Conservation (phyloP, 805 yeast species). For the Brettanomyces custersianus region DNA sequence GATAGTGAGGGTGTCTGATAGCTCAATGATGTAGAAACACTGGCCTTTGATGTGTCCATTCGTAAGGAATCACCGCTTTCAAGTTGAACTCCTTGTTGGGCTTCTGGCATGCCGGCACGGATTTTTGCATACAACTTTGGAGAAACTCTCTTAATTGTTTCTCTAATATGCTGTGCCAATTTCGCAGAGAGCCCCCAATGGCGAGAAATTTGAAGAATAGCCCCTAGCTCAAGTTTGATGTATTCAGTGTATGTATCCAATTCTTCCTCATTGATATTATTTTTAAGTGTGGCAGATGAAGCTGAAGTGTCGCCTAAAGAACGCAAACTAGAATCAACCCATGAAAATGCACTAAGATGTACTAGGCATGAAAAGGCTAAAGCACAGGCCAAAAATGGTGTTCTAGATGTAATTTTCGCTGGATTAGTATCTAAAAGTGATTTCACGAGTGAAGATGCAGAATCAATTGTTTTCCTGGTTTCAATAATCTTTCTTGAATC, state of each 20-base stretch:
- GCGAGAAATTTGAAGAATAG: conserved; percentile 39
- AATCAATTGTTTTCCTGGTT: conserved; percentile 45
- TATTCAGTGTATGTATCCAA: conserved; percentile 37
- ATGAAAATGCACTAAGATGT: conserved; percentile 43
- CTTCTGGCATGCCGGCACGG: conserved; percentile 23
- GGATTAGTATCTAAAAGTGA: conserved; percentile 40
- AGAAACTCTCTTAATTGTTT: conserved; percentile 32
- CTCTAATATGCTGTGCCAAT: conserved; percentile 37
- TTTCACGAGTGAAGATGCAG: conserved; percentile 41
- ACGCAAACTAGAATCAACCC: conserved; percentile 35
- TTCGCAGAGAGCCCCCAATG: conserved; percentile 44
- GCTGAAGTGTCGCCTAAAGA: conserved; percentile 8
- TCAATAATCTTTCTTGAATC: conserved; percentile 40
- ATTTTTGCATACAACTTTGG: conserved; percentile 33
- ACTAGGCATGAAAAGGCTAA: conserved; percentile 44
- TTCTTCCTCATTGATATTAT: conserved; percentile 26
- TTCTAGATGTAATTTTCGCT: conserved; percentile 31
- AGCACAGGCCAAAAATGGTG: conserved; percentile 45
- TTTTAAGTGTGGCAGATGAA: conserved; percentile 13
- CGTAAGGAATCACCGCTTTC: not conserved
- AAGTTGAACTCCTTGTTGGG: not conserved
- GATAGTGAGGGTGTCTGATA: conserved; percentile 1
- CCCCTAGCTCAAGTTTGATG: conserved; percentile 39
- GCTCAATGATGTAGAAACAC: not conserved
- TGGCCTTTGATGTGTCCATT: not conserved